Base-by-base conservation (phyloP, 306 rosid species). In the Spatholobus suberectus region DNA sequence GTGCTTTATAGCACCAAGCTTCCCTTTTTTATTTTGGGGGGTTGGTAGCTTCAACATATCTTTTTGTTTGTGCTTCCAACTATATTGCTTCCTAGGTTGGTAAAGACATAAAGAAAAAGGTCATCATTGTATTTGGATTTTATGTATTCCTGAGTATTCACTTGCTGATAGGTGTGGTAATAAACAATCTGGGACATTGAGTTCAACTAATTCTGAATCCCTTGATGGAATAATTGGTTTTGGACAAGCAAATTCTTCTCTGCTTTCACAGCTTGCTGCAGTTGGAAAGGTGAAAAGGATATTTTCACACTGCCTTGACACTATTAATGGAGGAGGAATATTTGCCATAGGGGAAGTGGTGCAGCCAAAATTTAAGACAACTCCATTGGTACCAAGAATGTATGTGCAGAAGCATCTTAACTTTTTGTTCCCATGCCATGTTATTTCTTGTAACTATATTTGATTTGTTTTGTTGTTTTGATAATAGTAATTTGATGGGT, bases 231-330 rank as follows among this genome's bases (percentile, higher is more conserved):
- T 96, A 80, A 81, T 96, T 47, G 99, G 98, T 85, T 96, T 96
- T 78, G 99, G 99, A 73, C 98, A 96, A 88, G 77, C 98, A 68
- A 92, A 94, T 88, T 81, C 95, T 21, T 96, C 99, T 11, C 89
- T 90, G 85, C 88, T 94, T 67, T 96, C 98, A 21, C 99, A 96
- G 89, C 94, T 96, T 70, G 94, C 97, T 86, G 82, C 90, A 62
- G 61, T 92, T 69, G 93, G 94, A 88, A 94, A 87, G 85, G 97
- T 91, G 84, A 91, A 86, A 87, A 92, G 86, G 70, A 41, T 87
- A 78, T 94, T 96, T 86, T 89, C 99, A 4, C 99, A 96, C 87
- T 96, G 99, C 87, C 92, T 96, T 81, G 97, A 96, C 86, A 91
- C 52, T 58, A 35, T 26, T n/a, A 27, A 40, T 10, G 99, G 97